These are phyloP conservation scores for Hypoxylon perforatum DNA, from an alignment of 495 filamentous ascomycete species.

Conservation along the genomic window DNA sequence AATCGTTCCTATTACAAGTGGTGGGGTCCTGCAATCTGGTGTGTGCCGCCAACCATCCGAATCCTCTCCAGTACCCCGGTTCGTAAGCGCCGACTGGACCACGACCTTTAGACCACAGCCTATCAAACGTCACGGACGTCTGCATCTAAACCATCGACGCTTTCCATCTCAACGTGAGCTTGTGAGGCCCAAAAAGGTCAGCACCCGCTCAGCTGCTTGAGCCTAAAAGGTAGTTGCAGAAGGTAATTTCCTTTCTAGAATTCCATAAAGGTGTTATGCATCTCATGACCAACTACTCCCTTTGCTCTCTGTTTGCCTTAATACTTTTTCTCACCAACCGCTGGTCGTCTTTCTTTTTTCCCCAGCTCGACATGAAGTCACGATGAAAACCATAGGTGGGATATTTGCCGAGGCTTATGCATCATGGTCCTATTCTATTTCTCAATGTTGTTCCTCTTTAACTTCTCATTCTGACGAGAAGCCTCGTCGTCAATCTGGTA, in stretches of 20 bases:
- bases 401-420: constrained; percentile 53
- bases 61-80: constrained; percentile 55
- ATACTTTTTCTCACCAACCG: constrained; percentile 40
- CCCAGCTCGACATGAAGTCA: constrained; percentile 42
- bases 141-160: constrained; percentile 47
- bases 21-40: constrained; percentile 54
- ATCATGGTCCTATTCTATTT: constrained; percentile 55
- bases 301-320: constrained; percentile 28
- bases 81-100: constrained; percentile 65
- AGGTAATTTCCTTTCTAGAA: constrained; percentile 37
- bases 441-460: constrained; percentile 53
- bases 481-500: constrained; percentile 44
- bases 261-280: constrained; percentile 41
- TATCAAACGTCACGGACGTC: constrained; percentile 53
- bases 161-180: constrained; percentile 37
- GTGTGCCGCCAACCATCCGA: constrained; percentile 61
- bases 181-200: constrained; percentile 42
- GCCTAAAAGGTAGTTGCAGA: constrained; percentile 44
- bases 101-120: constrained; percentile 52
- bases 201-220: constrained; percentile 45
- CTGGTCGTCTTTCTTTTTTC: constrained; percentile 43
- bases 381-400: constrained; percentile 53
- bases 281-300: constrained; percentile 47
- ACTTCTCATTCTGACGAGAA: constrained; percentile 50
- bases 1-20: constrained; percentile 55